Evolutionary conservation across 179 eudicot species (phyloP), one percentile per base, ranked within the genome.

Genomic region (Drosera spatulata): DNA sequence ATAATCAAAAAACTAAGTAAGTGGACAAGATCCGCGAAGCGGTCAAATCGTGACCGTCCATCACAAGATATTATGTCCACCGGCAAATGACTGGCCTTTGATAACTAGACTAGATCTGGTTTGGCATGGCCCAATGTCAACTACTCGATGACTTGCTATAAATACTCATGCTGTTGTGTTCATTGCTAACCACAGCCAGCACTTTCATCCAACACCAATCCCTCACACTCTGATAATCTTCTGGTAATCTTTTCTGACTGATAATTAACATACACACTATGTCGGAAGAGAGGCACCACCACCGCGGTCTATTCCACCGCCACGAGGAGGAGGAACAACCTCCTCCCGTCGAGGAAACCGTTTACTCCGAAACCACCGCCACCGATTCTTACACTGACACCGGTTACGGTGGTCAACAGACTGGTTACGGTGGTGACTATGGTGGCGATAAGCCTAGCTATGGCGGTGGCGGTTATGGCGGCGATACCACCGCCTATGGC

Each of bases 321-420:
- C 7, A 53, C 56, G 13, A 53, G 37, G 58, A 55, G 37, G 58
- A 55, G 8, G 58, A 55, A 40, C 8, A 37, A 13, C 58, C 58
- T 22, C 33, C 33, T 22, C 33, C 33, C 1, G 37, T 5, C 6
- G 8, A 53, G 12, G 53, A 50, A 4, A 50, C 53, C 12, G n/a
- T 7, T 10, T 50, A 50, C 53, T 6, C 53, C 5, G 53, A 50
- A 12, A 50, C 53, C 53, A 50, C 53, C 53, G 4, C 10, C n/a
- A 4, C 4, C n/a, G 53, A 14, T 50, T 12, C 13, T 7, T 50
- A 50, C n/a, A 10, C 53, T 50, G 53, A 50, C 53, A 22, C 33
- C 33, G 33, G 33, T 22, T 22, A 22, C 33, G 33, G 33, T 22
- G 33, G 33, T 22, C 33, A 22, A 22, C 49, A 45, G 49, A 10